Base-by-base conservation (phyloP, 805 yeast species). In the Yamadazyma olivae region DNA sequence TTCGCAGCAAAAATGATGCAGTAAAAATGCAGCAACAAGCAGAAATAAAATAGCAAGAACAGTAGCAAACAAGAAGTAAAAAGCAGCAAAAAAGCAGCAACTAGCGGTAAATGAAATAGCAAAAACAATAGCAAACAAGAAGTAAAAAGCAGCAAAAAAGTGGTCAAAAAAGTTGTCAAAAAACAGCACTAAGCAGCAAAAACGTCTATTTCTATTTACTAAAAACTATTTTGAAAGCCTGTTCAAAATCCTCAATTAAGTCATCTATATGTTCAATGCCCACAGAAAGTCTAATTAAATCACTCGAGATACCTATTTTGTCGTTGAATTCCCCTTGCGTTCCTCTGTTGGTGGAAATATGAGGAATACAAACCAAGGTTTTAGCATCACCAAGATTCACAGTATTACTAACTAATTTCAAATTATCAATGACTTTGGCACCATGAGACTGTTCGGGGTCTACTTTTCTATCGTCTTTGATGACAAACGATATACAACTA, bases 311-410 rank as follows among this genome's bases (percentile, higher is more conserved):
- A 48, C 95, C 95, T 39, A 78, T 73, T 33, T 78, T 76, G 61
- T 82, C 89, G 63, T 95, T 78, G 50, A 77, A 79, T 36, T 70
- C 84, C 57, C 71, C 70, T 56, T 90, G 86, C 58, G 86, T 85
- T 54, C 93, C 95, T 40, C 90, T 90, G 53, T 86, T 95, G 51
- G 95, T 86, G 93, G 86, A 86, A 40, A 79, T 77, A 31, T 95
- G 90, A 27, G 95, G 95, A 31, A 86, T 88, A 63, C 86, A 95
- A 45, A 83, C 65, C 51, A 86, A 68, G 8, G 89, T 80, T 67
- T 86, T 95, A 43, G 87, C 79, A 49, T 95, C 95, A 49, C 95
- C 95, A 41, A 86, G 73, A 17, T 95, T 85, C 66, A 86, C 95
- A 35, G 95, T 95, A 54, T 86, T 70, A 17, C 91, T 80, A 70